Conservation (phyloP, 2,329 filamentous ascomycete species). For the Fusarium goolgardi region DNA sequence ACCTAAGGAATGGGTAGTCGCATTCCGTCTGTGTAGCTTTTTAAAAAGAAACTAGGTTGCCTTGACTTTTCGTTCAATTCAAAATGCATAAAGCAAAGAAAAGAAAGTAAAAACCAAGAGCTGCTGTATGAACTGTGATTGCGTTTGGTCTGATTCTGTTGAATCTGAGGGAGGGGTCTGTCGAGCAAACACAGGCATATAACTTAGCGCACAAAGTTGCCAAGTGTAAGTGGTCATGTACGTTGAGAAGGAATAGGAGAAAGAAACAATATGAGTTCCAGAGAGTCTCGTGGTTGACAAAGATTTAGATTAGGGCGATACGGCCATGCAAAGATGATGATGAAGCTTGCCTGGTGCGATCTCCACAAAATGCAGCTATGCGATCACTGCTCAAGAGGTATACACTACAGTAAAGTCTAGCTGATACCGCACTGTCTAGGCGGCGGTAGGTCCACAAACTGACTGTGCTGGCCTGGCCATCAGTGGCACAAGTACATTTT, state of each 20-base stretch:
- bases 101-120: background rate
- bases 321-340: conserved; percentile 29
- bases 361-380: conserved; percentile 40
- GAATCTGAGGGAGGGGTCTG: conserved; percentile 29
- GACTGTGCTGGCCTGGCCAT: background rate
- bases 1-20: conserved; percentile 2
- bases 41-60: background rate
- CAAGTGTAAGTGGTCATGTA: background rate
- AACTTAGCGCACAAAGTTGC: conserved; percentile 16
- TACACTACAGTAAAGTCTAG: background rate
- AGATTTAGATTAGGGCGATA: conserved; percentile 14
- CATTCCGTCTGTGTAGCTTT: conserved; percentile 17
- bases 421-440: background rate
- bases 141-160: conserved; percentile 16
- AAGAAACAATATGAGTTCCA: background rate
- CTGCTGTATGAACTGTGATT: conserved; percentile 3
- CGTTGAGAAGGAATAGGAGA: background rate
- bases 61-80: background rate
- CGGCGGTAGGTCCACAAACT: background rate
- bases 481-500: background rate
- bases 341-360: conserved; percentile 27
- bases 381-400: conserved; percentile 13
- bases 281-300: conserved; percentile 5
- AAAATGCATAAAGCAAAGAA: background rate
- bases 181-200: conserved; percentile 7